Evolutionary conservation across 305 asterid genomes (phyloP), one percentile per base, ranked within the genome.

Genomic region (Salvia sclarea): DNA sequence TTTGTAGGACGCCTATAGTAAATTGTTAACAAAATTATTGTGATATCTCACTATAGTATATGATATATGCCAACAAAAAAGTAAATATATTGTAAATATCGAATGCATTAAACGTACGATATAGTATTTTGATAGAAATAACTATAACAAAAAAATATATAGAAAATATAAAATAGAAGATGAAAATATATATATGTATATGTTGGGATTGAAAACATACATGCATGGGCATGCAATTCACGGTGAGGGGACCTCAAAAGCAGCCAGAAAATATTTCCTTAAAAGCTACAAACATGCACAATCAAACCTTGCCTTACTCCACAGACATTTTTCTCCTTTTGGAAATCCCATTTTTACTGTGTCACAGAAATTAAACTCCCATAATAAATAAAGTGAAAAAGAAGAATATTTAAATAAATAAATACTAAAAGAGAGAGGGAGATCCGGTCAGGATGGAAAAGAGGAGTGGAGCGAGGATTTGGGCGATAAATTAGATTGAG

Each of bases 401-500:
- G 7, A 33, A 33, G 2, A 55, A 21, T 63, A 37, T 61, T 18
- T 20, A 48, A n/a, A 41, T 4, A 12, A 48, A 17, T 54, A 3
- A n/a, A n/a, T n/a, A n/a, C n/a, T 28, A 25, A 48, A 24, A n/a
- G 73, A 47, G 50, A 59, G 82, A 70, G 80, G 49, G 75, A 18
- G 68, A 63, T 44, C 66, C 79, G 79, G 83, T 83, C 75, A 68
- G 72, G 64, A 75, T 50, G 75, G 78, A 65, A 72, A 68, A 52
- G 68, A 74, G 63, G 87, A 72, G 83, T 73, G 80, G 81, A 81
- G 77, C 83, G 85, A 81, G 79, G 75, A 83, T 83, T 81, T 82
- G 69, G 84, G 85, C 84, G 75, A 79, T 24, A 66, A 76, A 74
- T 72, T 72, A 74, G 86, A 79, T 65, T 73, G 70, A 5, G 75